phyloP scores from a whole-genome alignment of 495 filamentous ascomycete species.

The Penicillium herquei region DNA sequence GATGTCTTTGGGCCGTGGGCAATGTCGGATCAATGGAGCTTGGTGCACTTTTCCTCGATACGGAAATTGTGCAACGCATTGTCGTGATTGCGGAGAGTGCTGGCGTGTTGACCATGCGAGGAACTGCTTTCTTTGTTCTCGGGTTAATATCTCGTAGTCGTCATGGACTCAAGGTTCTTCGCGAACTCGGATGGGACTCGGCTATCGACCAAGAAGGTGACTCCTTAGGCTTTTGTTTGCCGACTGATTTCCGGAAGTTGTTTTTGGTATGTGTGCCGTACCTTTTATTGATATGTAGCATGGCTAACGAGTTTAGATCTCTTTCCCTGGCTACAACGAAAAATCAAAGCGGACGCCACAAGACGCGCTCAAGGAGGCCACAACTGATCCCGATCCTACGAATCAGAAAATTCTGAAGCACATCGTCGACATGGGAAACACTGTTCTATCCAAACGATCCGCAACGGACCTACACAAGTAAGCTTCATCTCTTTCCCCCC shows the following conservation, averaged over 20 bases:
- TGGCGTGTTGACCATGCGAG: slow-evolving; percentile 85
- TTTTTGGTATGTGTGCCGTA: slow-evolving; percentile 57
- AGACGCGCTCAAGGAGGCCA: slow-evolving; percentile 44
- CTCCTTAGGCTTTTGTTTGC: slow-evolving; percentile 83
- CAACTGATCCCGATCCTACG: slow-evolving; percentile 59
- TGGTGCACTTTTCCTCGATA: slow-evolving; percentile 85
- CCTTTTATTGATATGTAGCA: slow-evolving; percentile 2
- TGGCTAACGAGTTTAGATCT: slow-evolving; percentile 27
- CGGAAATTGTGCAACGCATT: slow-evolving; percentile 80
- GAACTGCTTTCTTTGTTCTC: slow-evolving; percentile 94
- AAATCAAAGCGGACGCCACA: slow-evolving; percentile 39
- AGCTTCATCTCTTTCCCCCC: background rate
- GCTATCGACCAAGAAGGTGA: slow-evolving; percentile 80
- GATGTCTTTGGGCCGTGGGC: slow-evolving; percentile 94
- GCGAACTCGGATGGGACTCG: slow-evolving; percentile 86
- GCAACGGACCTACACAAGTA: slow-evolving; percentile 68
- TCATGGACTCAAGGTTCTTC: slow-evolving; percentile 86
- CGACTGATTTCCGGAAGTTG: slow-evolving; percentile 70
- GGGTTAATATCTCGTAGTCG: slow-evolving; percentile 89
- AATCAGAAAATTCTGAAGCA: slow-evolving; percentile 75
- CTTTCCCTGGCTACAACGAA: slow-evolving; percentile 35
- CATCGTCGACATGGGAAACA: slow-evolving; percentile 85
- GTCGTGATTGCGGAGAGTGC: slow-evolving; percentile 83
- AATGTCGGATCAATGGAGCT: slow-evolving; percentile 99
- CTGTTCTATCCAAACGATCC: slow-evolving; percentile 77